Base-by-base conservation (phyloP, 805 yeast genomes). In the Kazachstania psychrophila region DNA sequence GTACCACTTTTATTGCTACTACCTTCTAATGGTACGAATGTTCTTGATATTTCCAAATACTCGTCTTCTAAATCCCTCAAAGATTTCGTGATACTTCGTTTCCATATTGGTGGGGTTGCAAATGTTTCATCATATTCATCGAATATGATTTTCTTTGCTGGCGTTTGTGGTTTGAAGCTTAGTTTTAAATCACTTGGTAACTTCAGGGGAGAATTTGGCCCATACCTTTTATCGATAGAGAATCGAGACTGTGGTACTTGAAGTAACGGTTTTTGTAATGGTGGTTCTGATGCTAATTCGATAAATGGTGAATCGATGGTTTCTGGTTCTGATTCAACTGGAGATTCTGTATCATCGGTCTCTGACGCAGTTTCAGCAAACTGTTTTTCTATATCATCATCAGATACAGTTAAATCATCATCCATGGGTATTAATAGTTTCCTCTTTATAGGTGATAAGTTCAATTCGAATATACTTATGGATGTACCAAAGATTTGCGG, bases 401-500 rank as follows among this genome's bases (percentile, higher is more conserved):
- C n/a, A n/a, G n/a, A n/a, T n/a, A n/a, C n/a, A n/a, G n/a, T n/a
- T n/a, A n/a, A 38, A 18, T 37, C 38, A 8, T 44, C 39, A n/a
- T 32, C 40, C 14, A 24, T 14, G 19, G 37, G 34, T 18, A 30
- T 30, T 13, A 22, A 27, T 19, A 47, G 24, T 28, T 24, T 28
- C 12, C 35, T 42, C 31, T 46, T 49, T 3, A 50, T 42, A 11
- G 64, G 58, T 6, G 63, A 61, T 10, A 56, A 29, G 13, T 42
- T 46, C 44, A 76, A 63, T 42, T 84, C 94, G 51, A 85, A 79
- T 4, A 85, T 65, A 13, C 92, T 77, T 23, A 82, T 54, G 0
- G 83, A 82, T 37, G 79, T 71, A 0, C 95, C 95, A 42, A 78
- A 69, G 8, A 84, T 69, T 47, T 85, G 95, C 0, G 95, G 95